Conservation (phyloP, 495 filamentous ascomycete species). For the Penicillium bialowiezense region DNA sequence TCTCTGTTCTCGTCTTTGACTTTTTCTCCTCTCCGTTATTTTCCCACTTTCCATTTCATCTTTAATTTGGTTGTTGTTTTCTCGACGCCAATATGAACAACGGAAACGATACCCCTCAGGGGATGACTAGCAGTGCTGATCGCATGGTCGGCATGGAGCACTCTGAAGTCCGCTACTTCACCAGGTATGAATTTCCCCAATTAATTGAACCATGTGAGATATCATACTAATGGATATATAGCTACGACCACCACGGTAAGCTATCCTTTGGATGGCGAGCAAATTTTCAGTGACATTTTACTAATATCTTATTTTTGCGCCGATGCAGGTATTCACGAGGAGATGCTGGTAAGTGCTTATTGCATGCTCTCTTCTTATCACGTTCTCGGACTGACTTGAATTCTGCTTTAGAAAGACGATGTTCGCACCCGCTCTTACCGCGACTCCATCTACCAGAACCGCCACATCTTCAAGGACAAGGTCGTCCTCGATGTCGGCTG, state of each 20-base stretch:
- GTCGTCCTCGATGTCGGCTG: constrained; percentile 97
- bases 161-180: constrained; percentile 95
- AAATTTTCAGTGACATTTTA: not conserved
- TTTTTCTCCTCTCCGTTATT: constrained; percentile 3
- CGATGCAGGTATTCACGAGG: constrained; percentile 92
- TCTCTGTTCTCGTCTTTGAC: constrained; percentile 10
- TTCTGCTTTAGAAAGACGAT: constrained; percentile 80
- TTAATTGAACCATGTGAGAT: not conserved
- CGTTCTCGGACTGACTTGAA: constrained; percentile 5
- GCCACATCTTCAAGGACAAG: constrained; percentile 95
- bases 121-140: constrained; percentile 46
- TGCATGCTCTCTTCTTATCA: not conserved
- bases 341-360: constrained; percentile 81
- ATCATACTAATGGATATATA: constrained; percentile 40
- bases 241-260: constrained; percentile 94
- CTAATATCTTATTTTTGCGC: constrained; percentile 21
- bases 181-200: constrained; percentile 56
- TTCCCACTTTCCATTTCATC: not conserved
- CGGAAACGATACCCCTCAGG: constrained; percentile 23
- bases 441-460: constrained; percentile 94
- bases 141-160: constrained; percentile 66
- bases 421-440: constrained; percentile 94
- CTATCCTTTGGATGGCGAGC: not conserved
- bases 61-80: not conserved
- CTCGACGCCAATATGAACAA: constrained; percentile 30